Conservation (phyloP, 441 rosid genomes). For the Gossypium lobatum region DNA sequence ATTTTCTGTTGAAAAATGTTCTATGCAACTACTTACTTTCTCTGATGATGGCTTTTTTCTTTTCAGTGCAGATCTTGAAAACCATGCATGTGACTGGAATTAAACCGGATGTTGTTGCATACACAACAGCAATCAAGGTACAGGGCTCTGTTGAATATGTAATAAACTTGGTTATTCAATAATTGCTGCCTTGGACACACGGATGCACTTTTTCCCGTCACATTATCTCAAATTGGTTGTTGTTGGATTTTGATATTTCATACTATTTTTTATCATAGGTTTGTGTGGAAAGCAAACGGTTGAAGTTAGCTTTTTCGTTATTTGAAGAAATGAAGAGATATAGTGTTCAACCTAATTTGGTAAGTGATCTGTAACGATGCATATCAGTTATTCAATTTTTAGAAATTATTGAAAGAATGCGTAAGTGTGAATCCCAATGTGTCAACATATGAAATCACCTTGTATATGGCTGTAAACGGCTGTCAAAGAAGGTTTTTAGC, state of each 20-base stretch:
- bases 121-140: conserved; percentile 92
- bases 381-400: neutral
- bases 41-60: conserved; percentile 28
- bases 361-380: conserved; percentile 23
- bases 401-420: neutral
- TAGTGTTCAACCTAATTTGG: conserved; percentile 73
- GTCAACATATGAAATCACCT: neutral
- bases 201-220: neutral
- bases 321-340: conserved; percentile 76
- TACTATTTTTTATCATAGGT: conserved; percentile 41
- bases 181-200: neutral
- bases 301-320: conserved; percentile 67
- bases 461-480: neutral
- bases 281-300: conserved; percentile 51
- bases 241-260: conserved; percentile 17
- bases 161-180: conserved; percentile 19
- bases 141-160: conserved; percentile 16
- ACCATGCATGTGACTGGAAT: conserved; percentile 58
- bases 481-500: neutral
- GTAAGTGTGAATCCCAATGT: neutral
- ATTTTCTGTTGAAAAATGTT: neutral
- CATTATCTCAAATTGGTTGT: conserved; percentile 12
- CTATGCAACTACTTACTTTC: conserved; percentile 10
- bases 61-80: conserved; percentile 75
- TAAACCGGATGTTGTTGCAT: conserved; percentile 84